Evolutionary conservation across 371 early-diverging fungal species (phyloP), one percentile per base, ranked within the genome.

Genomic region (Homolaphlyctis polyrhiza): DNA sequence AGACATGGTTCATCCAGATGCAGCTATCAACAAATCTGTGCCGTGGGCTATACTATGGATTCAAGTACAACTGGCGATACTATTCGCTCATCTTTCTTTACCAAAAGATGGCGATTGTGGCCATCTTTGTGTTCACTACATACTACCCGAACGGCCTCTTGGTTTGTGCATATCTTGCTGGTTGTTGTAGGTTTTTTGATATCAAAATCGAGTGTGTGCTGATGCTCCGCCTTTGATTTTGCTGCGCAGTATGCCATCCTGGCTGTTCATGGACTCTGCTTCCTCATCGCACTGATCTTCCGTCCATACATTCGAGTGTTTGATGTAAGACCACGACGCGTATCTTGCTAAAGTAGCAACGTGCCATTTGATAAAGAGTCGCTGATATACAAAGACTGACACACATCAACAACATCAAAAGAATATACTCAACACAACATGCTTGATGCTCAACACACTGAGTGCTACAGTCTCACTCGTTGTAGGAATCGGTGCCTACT

Each of bases 41-140:
- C 27, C 52, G 52, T 51, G 52, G 11, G 6, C 32, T 51, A 27
- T 51, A 51, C 52, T 51, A 51, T 21, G 52, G 52, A 6, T 51
- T 14, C 52, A 51, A 51, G 52, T 51, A 51, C 27, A 6, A 25
- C 11, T 51, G 52, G 52, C 52, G 52, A 27, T 51, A 51, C 32
- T 51, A 51, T 21, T 14, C 52, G 27, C 52, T 51, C 32, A 32
- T 51, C 28, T 11, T 27, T 11, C 32, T 51, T 25, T 14, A 8
- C 32, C 52, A 51, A 21, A 51, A 51, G 27, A 25, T 51, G 52
- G 52, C 52, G 25, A 32, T 51, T 51, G 52, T 51, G 32, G n/a
- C 11, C 25, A 51, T 51, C 25, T 51, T 8, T 25, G 52, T 51
- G 52, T 51, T 51, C 27, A 27, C 52, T 14, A 6, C 27, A 21